These are phyloP conservation scores for Amphibolis antarctica DNA, from an alignment of 106 monocot species.

Conservation along the genomic window DNA sequence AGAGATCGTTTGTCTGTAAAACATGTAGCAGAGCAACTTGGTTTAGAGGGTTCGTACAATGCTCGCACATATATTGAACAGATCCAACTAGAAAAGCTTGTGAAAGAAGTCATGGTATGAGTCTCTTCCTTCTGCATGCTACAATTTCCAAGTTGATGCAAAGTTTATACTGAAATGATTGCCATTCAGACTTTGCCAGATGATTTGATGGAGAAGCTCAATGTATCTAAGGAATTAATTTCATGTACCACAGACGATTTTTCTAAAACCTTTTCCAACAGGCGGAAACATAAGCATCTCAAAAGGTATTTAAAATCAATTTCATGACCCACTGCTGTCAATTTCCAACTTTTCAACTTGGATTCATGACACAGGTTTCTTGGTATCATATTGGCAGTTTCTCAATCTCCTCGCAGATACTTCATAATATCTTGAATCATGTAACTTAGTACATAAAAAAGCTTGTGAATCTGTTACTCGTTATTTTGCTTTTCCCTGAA, in stretches of 20 bases:
- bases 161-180: background rate
- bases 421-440: background rate
- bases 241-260: constrained; percentile 13
- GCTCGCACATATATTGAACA: constrained; percentile 90
- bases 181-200: constrained; percentile 71
- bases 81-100: constrained; percentile 95
- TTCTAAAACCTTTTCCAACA: constrained; percentile 54
- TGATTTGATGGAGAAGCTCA: constrained; percentile 60
- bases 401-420: too few relatives aligned
- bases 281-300: constrained; percentile 51
- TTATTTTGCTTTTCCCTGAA: background rate
- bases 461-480: background rate
- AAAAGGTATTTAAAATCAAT: too few relatives aligned
- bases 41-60: constrained; percentile 85
- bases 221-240: constrained; percentile 13
- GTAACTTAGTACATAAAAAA: background rate
- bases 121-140: background rate
- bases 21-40: constrained; percentile 56
- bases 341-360: too few relatives aligned
- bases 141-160: background rate
- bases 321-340: too few relatives aligned
- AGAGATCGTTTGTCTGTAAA: constrained; percentile 60
- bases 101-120: constrained; percentile 69
- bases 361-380: too few relatives aligned
- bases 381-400: too few relatives aligned